Base-by-base conservation (phyloP, 1,139 yeast genomes). In the Hyphopichia wangnamkhiaoensis region DNA sequence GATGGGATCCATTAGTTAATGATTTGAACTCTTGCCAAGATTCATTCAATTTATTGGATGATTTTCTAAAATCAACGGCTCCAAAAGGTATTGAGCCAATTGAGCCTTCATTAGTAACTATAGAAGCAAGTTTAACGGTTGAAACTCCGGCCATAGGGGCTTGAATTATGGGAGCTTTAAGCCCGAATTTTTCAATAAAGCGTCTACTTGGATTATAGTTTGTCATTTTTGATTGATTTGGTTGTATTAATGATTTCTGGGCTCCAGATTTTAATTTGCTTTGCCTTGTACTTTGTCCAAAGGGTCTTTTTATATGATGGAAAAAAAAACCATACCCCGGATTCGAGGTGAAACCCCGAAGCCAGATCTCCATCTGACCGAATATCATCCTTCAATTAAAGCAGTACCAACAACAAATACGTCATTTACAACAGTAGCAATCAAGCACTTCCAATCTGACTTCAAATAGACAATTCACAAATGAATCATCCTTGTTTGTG, bases 71-170 rank as follows among this genome's bases (percentile, higher is more conserved):
- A 44, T 61, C 60, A 38, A 61, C 45, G 30, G 60, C 50, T 1
- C 75, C 74, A 29, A 74, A 50, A 1, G 80, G 72, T 2, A 76
- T 40, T 1, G 80, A 68, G 0, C 79, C 81, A 16, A 76, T 39
- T 1, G 70, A 80, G 0, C 81, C 81, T 15, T 45, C 41, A 3
- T 53, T 52, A 1, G 67, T 54, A 1, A 73, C 66, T 1, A 54
- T 56, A 1, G 71, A 61, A 0, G 79, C 76, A 41, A 76, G 49
- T 24, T 57, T 56, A 1, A 65, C 56, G 0, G 77, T 73, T 18
- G 72, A 60, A 1, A 74, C 63, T 1, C 80, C 80, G 0, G 80
- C 80, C 81, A 76, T 76, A 23, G 81, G 81, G 1, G 80, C 65
- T 47, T 74, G 79, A 26, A 76, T 54, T 2, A 76, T 56, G 2